Conservation (phyloP, 192 early-diverging fungal species). For the Lobosporangium transversale region DNA sequence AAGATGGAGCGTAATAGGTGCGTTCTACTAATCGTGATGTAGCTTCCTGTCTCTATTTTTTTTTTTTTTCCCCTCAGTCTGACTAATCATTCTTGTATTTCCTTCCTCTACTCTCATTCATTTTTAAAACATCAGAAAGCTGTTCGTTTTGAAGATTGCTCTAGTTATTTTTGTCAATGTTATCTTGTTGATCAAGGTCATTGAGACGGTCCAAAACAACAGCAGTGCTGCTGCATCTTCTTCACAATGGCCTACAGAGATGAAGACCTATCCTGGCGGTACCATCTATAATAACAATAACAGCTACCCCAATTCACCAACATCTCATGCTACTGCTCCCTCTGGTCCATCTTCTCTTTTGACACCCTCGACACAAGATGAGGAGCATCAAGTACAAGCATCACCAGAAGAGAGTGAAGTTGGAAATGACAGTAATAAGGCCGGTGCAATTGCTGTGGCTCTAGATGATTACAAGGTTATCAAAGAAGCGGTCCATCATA, state of each 20-base stretch:
- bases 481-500: too few species aligned
- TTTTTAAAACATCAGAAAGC: constrained; percentile 18
- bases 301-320: background rate
- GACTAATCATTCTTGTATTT: too few species aligned
- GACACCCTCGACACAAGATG: too few species aligned
- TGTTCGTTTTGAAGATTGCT: constrained; percentile 23
- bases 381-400: constrained; percentile 1
- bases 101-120: too few species aligned
- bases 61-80: too few species aligned
- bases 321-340: too few species aligned
- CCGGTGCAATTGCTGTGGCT: too few species aligned
- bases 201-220: constrained; percentile 7
- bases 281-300: constrained; percentile 6
- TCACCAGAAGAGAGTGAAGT: too few species aligned
- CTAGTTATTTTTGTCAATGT: constrained; percentile 31
- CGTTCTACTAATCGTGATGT: constrained; percentile 1
- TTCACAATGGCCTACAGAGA: constrained; percentile 19
- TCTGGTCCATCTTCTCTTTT: too few species aligned
- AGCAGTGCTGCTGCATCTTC: background rate
- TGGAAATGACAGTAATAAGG: too few species aligned
- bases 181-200: constrained; percentile 29
- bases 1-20: constrained; percentile 25
- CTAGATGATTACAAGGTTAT: too few species aligned
- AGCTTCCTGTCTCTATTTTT: too few species aligned
- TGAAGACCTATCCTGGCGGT: constrained; percentile 25